Evolutionary conservation across 768 basidiomycete species (phyloP), one percentile per base, ranked within the genome.

Genomic region (Lyophyllum decastes): DNA sequence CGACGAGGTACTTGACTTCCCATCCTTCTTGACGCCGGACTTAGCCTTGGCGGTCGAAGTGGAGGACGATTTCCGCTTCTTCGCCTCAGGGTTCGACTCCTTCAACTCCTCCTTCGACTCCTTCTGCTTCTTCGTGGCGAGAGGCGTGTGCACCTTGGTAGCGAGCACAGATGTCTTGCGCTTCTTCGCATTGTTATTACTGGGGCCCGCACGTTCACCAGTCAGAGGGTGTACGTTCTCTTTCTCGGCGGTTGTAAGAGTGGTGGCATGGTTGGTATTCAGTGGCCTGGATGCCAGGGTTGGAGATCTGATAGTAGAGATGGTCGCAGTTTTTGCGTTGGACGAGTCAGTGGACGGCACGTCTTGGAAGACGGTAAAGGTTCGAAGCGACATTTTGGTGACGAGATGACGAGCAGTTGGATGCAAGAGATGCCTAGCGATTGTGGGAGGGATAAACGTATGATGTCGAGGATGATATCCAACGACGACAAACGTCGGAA

Each of bases 201-300:
- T 65, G 17, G 78, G 66, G 34, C 75, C 80, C 2, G 85, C 71
- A 35, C 82, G 84, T 58, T 82, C 80, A 6, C 90, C 90, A 2
- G 90, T 92, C 64, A 87, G 61, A 45, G 90, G 90, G 69, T 92
- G 80, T 44, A 86, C 76, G 68, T 92, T 92, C 73, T 92, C 90
- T 78, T 92, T 92, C 76, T 91, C 88, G 40, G 76, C 64, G 35
- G 77, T 71, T 24, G 72, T 69, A 4, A 76, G 70, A 58, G 74
- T 72, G 54, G 73, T 61, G 56, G 64, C 64, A 50, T 67, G 60
- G 52, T 65, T 67, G 46, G 30, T 51, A 62, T 61, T 52, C 25
- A 55, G 17, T 11, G 56, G 46, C 49, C 62, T 72, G n/a, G 60
- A 57, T 7, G 66, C 51, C 41, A 61, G 59, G n/a, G 63, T 58